phyloP scores from a whole-genome alignment of 2,329 filamentous ascomycete genomes.

The Diaporthe aspalathi region DNA sequence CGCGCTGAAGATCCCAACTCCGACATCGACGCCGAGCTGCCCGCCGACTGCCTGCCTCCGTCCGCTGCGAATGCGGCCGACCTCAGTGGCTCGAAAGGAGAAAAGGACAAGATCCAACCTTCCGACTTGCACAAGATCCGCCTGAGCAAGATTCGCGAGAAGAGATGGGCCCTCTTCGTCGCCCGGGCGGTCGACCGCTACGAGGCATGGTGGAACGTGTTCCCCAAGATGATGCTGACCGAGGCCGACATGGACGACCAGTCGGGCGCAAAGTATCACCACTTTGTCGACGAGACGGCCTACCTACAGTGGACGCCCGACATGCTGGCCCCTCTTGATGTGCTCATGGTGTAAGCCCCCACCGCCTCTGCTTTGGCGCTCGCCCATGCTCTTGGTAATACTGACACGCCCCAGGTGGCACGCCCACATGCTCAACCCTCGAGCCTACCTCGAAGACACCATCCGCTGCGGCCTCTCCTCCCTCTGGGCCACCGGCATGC shows the following conservation, averaged over 20 bases:
- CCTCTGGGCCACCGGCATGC: slow-evolving; percentile 72
- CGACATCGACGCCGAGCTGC: slow-evolving; percentile 5
- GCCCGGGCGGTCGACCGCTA: slow-evolving; percentile 77
- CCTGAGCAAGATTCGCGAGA: slow-evolving; percentile 71
- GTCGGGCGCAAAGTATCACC: slow-evolving; percentile 44
- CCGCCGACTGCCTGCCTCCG: slow-evolving; percentile 24
- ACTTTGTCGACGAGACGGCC: slow-evolving; percentile 49
- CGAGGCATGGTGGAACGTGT: slow-evolving; percentile 70
- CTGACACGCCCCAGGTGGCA: slow-evolving; percentile 57
- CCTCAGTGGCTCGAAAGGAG: not conserved
- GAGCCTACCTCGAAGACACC: slow-evolving; percentile 79
- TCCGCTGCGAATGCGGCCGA: slow-evolving; percentile 5
- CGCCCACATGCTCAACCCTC: slow-evolving; percentile 81
- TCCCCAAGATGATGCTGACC: slow-evolving; percentile 47
- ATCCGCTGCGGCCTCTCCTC: slow-evolving; percentile 66
- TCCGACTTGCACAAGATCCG: slow-evolving; percentile 54
- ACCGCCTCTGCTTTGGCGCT: not conserved
- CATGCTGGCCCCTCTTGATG: slow-evolving; percentile 66
- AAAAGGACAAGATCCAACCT: slow-evolving; percentile 45
- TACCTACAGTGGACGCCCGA: slow-evolving; percentile 52
- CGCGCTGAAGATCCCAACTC: slow-evolving; percentile 46
- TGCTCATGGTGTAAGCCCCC: slow-evolving; percentile 52
- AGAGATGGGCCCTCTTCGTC: slow-evolving; percentile 79
- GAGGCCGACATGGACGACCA: slow-evolving; percentile 51
- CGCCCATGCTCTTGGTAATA: not conserved